A percentile compares a stretch with the other conserved stretches of the same genome.
phyloP scores from a whole-genome alignment of 352 stramenopile species.

The Phytopythium montanum region DNA sequence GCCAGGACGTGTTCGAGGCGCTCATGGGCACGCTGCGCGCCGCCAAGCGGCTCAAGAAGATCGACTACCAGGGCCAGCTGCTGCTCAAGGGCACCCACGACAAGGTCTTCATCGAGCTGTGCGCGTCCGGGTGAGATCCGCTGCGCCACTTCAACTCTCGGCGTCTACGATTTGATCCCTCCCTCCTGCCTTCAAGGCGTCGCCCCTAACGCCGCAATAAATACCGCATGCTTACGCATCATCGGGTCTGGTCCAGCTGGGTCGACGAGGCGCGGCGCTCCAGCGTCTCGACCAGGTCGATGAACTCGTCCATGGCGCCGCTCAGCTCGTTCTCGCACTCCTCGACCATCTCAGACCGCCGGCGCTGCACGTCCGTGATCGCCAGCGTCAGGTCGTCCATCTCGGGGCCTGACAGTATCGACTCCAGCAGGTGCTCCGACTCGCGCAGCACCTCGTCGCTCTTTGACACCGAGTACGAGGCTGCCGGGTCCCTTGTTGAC shows the following conservation, averaged over 20 bases:
- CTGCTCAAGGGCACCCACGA: slow-evolving; percentile 82
- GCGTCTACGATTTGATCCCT: slow-evolving; percentile 7
- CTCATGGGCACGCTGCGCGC: slow-evolving; percentile 82
- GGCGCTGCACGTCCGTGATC: slow-evolving; percentile 38
- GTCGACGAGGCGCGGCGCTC: slow-evolving; percentile 15
- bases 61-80: slow-evolving; percentile 78
- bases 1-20: slow-evolving; percentile 74
- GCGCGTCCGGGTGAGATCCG: slow-evolving; percentile 28
- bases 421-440: slow-evolving; percentile 42
- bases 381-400: slow-evolving; percentile 25
- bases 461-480: slow-evolving; percentile 28
- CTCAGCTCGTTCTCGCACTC: slow-evolving; percentile 61
- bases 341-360: slow-evolving; percentile 52
- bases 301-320: slow-evolving; percentile 57
- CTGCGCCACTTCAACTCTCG: neutral
- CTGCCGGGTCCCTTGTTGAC: slow-evolving; percentile 11
- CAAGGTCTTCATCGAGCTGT: slow-evolving; percentile 70
- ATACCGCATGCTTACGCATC: neutral
- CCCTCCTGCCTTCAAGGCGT: neutral
- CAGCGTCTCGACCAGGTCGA: slow-evolving; percentile 33
- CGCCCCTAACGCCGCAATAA: slow-evolving; percentile 3
- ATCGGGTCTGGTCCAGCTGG: neutral
- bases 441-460: slow-evolving; percentile 57
- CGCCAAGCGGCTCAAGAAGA: slow-evolving; percentile 70
- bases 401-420: slow-evolving; percentile 39